A percentile compares a stretch with the other conserved stretches of the same genome.
Conservation (phyloP, 148 eudicot species). For the Arbutus unedo region DNA sequence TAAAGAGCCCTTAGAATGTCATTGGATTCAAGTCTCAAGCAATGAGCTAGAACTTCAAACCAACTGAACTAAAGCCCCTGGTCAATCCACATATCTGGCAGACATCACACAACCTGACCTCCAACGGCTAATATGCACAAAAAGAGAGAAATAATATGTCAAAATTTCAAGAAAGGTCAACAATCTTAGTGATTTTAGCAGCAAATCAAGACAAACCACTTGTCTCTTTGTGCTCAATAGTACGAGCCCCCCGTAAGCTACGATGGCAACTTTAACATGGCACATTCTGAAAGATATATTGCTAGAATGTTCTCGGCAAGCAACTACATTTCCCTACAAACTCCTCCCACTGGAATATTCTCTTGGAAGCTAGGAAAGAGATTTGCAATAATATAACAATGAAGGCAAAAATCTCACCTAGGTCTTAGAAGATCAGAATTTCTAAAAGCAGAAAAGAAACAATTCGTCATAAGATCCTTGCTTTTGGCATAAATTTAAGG, state of each 20-base stretch:
- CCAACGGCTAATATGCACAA: conserved; percentile 51
- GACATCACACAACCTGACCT: conserved; percentile 31
- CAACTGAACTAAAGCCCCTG: too few relatives aligned
- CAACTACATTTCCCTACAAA: conserved; percentile 40
- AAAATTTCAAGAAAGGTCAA: not conserved
- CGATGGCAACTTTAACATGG: conserved; percentile 88
- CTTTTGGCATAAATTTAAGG: not conserved
- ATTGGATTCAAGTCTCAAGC: too few relatives aligned
- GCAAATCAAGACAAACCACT: not conserved
- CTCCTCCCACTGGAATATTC: conserved; percentile 38
- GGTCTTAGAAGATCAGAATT: conserved; percentile 14
- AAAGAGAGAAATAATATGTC: not conserved
- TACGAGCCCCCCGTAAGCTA: conserved; percentile 65
- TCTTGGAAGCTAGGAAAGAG: conserved; percentile 41
- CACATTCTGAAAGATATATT: conserved; percentile 62
- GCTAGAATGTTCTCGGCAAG: conserved; percentile 36
- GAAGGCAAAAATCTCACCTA: not conserved
- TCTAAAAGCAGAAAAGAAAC: not conserved
- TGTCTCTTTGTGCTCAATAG: conserved; percentile 95
- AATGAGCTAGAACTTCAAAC: too few relatives aligned
- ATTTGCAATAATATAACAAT: conserved; percentile 1
- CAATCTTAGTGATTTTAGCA: not conserved
- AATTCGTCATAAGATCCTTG: not conserved
- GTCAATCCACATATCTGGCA: too few relatives aligned
- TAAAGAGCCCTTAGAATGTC: not conserved